A percentile compares a stretch with the other conserved stretches of the same genome.
Conservation (phyloP, 441 rosid species). For the Kokia cookei region DNA sequence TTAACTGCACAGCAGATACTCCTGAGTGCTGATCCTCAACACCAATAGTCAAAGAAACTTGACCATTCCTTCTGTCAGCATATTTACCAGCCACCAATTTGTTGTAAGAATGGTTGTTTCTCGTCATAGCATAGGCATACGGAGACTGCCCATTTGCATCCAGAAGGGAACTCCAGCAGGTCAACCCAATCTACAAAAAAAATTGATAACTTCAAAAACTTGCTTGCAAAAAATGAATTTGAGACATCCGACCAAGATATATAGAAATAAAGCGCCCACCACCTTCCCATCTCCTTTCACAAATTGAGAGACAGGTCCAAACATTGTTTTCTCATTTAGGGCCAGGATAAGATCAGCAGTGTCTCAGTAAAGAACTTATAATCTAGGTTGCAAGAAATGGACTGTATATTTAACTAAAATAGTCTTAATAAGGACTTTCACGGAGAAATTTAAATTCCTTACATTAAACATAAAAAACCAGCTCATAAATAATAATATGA, state of each 20-base stretch:
- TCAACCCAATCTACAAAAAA: slow-evolving; percentile 56
- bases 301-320: neutral
- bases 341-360: neutral
- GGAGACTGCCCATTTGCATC: slow-evolving; percentile 64
- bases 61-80: slow-evolving; percentile 56
- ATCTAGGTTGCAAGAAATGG: neutral
- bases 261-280: neutral
- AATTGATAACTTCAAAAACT: neutral
- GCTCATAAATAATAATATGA: neutral
- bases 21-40: slow-evolving; percentile 30
- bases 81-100: slow-evolving; percentile 60
- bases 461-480: neutral
- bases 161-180: slow-evolving; percentile 59
- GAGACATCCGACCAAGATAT: neutral
- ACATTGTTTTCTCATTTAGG: neutral
- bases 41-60: slow-evolving; percentile 52
- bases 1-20: slow-evolving; percentile 8
- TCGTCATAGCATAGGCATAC: slow-evolving; percentile 52
- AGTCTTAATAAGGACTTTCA: neutral
- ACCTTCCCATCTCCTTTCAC: neutral
- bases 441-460: neutral
- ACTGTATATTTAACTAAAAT: neutral
- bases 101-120: slow-evolving; percentile 66
- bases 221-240: neutral
- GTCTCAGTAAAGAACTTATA: neutral